Base-by-base conservation (phyloP, 129 eudicot genomes). In the Flaveria linearis region DNA sequence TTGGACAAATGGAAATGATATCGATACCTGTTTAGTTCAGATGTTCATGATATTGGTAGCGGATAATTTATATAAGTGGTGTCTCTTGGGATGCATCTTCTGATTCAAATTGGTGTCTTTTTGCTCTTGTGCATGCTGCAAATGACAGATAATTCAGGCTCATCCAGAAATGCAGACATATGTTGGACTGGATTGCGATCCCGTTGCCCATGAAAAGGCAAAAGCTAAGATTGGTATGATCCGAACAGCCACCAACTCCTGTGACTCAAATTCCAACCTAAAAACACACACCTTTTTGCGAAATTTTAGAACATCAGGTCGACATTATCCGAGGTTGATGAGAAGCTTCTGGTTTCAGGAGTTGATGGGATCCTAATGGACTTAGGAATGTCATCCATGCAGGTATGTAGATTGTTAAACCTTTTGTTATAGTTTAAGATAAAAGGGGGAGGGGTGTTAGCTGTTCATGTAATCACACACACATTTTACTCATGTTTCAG, bases 341-440 rank as follows among this genome's bases (percentile, higher is more conserved):
- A 84, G 62, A 78, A 84, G 67, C 83, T 84, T 76, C 73, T 78
- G 69, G 68, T 49, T 14, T 36, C 90, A 66, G 96, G 92, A 26
- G 73, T 89, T 18, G 80, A 87, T 78, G 99, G 99, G 78, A 91
- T 94, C 63, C 72, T 94, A 74, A 87, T 94, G 99, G 99, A 94
- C 85, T 86, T 94, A 76, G 99, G 99, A 79, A 94, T 94, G 99
- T 94, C 99, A 58, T 94, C 99, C 61, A 94, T 94, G 99, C 99
- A 94, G 94, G 99, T 94, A 69, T 74, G 75, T 15, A 61, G 47
- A 51, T 2, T 57, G 74, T 25, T 39, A 45, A 45, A 8, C 30
- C 55, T 76, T 49, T 20, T 26, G 17, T 51, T 2, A 3, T 51
- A 51, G 18, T 3, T 36, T 5, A 57, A 50, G 4, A 30, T 5